Evolutionary conservation across 257 asterid species (phyloP).

Genomic region (Haberlea rhodopensis): DNA sequence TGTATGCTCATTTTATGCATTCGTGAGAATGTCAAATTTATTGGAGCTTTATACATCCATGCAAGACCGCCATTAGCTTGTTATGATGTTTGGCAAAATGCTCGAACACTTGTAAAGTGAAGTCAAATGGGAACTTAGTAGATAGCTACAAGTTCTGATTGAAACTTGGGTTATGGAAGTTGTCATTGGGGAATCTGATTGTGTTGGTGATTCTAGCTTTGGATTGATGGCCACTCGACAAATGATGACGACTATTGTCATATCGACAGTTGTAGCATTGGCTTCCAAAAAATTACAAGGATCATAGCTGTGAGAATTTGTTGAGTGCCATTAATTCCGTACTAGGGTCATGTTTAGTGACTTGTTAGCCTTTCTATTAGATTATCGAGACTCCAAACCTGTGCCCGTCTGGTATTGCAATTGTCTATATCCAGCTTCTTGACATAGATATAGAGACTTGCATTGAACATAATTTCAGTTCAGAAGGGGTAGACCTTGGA

Average conservation of each 20-base stretch:
- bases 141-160: constrained; percentile 13
- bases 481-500: neutral
- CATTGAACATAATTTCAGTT: neutral
- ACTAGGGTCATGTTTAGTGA: no score
- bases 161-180: neutral
- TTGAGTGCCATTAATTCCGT: no score
- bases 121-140: neutral
- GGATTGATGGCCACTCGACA: neutral
- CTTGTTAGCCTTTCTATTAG: neutral
- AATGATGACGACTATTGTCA: neutral
- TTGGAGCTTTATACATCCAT: constrained; percentile 7
- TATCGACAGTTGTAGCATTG: neutral
- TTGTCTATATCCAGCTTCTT: neutral
- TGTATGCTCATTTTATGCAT: neutral
- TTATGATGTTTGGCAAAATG: neutral
- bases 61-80: neutral
- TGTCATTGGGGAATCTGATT: no score
- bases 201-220: neutral
- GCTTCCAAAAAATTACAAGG: neutral
- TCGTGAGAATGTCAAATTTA: neutral
- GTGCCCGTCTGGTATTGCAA: neutral
- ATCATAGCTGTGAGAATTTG: no score
- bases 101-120: neutral
- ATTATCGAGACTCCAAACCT: neutral
- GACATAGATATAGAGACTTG: neutral